phyloP scores from a whole-genome alignment of 2,329 filamentous ascomycete genomes.

The Cladophialophora bantiana region DNA sequence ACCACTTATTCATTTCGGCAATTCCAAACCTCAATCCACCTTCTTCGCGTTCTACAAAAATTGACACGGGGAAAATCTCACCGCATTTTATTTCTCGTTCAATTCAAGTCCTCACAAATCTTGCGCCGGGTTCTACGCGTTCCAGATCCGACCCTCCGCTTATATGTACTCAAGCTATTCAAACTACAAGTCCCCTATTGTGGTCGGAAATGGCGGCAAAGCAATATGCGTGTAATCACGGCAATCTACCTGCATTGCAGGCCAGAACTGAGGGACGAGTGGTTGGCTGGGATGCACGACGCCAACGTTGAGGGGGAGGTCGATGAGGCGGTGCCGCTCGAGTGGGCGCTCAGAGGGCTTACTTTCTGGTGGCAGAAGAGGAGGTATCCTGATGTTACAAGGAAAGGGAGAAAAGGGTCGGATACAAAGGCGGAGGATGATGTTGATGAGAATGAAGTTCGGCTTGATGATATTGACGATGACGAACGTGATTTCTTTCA shows the following conservation, averaged over 20 bases:
- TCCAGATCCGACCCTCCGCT: slow-evolving; percentile 82
- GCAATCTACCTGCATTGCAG: slow-evolving; percentile 93
- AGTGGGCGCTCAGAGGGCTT: slow-evolving; percentile 85
- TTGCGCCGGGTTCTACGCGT: slow-evolving; percentile 90
- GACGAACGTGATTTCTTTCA: slow-evolving; percentile 83
- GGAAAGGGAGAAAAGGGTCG: slow-evolving; percentile 47
- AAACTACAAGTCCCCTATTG: slow-evolving; percentile 99
- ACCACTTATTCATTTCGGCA: slow-evolving; percentile 92
- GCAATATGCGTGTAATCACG: slow-evolving; percentile 98
- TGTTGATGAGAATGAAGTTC: slow-evolving; percentile 14
- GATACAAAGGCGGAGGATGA: slow-evolving; percentile 8
- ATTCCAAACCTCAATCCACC: slow-evolving; percentile 94
- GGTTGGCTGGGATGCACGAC: slow-evolving; percentile 42
- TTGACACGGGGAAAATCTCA: slow-evolving; percentile 96
- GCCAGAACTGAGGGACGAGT: slow-evolving; percentile 87
- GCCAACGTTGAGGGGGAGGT: slow-evolving; percentile 92
- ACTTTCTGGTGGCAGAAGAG: slow-evolving; percentile 95
- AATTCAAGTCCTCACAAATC: slow-evolving; percentile 93
- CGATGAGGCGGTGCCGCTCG: slow-evolving; percentile 87
- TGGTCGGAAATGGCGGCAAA: slow-evolving; percentile 95
- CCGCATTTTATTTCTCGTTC: slow-evolving; percentile 88
- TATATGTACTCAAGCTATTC: slow-evolving; percentile 97
- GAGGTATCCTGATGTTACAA: slow-evolving; percentile 80
- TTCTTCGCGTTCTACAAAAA: slow-evolving; percentile 95
- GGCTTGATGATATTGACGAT: slow-evolving; percentile 52